phyloP scores from a whole-genome alignment of 495 filamentous ascomycete genomes.

The Parachaetomium inaequale region DNA sequence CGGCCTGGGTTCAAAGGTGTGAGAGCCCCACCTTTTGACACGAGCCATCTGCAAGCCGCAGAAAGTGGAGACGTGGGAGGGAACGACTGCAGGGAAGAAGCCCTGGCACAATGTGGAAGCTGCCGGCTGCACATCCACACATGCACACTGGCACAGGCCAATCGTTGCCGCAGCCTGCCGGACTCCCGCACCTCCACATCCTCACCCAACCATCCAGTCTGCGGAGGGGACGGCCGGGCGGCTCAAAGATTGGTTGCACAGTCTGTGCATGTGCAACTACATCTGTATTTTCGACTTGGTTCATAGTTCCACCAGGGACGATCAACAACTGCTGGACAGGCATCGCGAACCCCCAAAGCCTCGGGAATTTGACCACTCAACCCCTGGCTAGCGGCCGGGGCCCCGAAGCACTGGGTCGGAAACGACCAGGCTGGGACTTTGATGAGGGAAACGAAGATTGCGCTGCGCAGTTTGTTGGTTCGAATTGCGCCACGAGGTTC shows the following conservation, averaged over 20 bases:
- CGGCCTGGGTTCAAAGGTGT: constrained; percentile 14
- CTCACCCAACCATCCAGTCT: neutral
- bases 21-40: constrained; percentile 19
- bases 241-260: constrained; percentile 20
- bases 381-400: too few species aligned
- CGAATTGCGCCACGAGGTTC: neutral
- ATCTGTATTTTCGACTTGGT: neutral
- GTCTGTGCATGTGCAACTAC: neutral
- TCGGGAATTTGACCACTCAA: neutral
- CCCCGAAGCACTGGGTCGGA: neutral
- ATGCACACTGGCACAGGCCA: neutral
- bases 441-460: neutral
- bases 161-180: neutral
- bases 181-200: neutral
- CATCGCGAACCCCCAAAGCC: neutral
- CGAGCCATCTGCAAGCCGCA: constrained; percentile 9
- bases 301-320: neutral
- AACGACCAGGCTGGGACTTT: neutral
- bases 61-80: neutral
- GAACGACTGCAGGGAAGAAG: too few species aligned
- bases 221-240: constrained; percentile 4
- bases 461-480: neutral
- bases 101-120: neutral
- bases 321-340: neutral
- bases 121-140: neutral